These are phyloP conservation scores for Patellifolia procumbens DNA, from an alignment of 179 eudicot species.

Conservation along the genomic window DNA sequence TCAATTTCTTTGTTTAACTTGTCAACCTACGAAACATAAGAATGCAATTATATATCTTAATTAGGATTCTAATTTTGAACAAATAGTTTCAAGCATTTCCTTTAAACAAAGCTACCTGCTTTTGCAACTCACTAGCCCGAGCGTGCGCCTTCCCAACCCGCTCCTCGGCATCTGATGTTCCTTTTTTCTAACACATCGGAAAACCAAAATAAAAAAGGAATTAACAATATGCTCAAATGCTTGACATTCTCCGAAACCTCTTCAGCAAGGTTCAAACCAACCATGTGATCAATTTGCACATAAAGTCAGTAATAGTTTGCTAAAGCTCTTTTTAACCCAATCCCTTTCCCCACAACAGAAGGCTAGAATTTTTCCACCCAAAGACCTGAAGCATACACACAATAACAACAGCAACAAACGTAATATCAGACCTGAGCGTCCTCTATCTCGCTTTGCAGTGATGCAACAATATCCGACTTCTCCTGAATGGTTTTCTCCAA, in stretches of 20 bases:
- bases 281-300: background rate
- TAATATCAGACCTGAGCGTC: slow-evolving; percentile 45
- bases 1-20: slow-evolving; percentile 60
- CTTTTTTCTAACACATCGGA: slow-evolving; percentile 44
- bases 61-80: background rate
- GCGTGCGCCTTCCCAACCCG: slow-evolving; percentile 60
- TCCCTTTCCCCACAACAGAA: background rate
- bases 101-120: slow-evolving; percentile 43
- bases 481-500: slow-evolving; percentile 54
- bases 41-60: background rate
- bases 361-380: background rate
- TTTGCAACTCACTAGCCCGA: slow-evolving; percentile 62
- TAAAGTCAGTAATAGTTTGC: background rate
- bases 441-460: slow-evolving; percentile 57
- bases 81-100: background rate
- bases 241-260: background rate
- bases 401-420: background rate
- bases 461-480: slow-evolving; percentile 51
- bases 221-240: background rate
- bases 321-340: background rate
- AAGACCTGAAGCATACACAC: background rate
- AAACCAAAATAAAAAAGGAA: background rate
- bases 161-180: slow-evolving; percentile 61
- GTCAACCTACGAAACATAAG: slow-evolving; percentile 44
- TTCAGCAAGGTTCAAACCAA: background rate